Evolutionary conservation across 2,329 filamentous ascomycete species (phyloP).

Genomic region (Lasiodiplodia sp.): DNA sequence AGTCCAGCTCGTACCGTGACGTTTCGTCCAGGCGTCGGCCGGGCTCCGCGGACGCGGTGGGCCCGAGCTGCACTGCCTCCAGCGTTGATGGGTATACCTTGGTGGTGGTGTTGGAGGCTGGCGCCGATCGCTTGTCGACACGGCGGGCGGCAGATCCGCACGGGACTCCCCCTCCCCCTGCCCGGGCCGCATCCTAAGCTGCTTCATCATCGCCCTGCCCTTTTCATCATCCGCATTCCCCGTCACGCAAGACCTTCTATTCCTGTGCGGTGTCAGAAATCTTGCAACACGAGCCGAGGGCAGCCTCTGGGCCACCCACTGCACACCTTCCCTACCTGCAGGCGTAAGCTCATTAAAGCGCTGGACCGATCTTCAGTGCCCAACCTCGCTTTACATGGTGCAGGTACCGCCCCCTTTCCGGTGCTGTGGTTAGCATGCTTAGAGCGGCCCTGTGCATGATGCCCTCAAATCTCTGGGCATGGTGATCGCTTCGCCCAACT

Average conservation of each 20-base stretch:
- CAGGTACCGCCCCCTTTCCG: conserved; percentile 25
- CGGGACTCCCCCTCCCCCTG: conserved; percentile 23
- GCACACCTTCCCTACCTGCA: neutral
- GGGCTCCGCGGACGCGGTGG: neutral
- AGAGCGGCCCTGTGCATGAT: neutral
- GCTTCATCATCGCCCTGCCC: conserved; percentile 17
- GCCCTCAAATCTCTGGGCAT: conserved; percentile 18
- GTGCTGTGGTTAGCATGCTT: conserved; percentile 11
- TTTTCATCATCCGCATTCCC: conserved; percentile 8
- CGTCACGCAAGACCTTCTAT: conserved; percentile 9
- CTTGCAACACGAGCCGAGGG: conserved; percentile 19
- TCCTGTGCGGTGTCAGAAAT: neutral
- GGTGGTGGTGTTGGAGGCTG: conserved; percentile 12
- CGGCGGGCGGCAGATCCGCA: conserved; percentile 23
- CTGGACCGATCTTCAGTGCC: conserved; percentile 22
- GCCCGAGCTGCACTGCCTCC: conserved; percentile 12
- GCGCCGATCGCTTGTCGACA: neutral
- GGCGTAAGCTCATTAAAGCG: conserved; percentile 20
- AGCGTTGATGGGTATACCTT: neutral
- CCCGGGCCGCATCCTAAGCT: conserved; percentile 13
- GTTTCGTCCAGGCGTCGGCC: neutral
- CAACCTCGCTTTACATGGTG: conserved; percentile 16
- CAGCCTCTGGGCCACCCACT: conserved; percentile 4
- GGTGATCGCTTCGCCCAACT: conserved; percentile 5
- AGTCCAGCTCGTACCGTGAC: neutral